Base-by-base conservation (phyloP, 495 filamentous ascomycete genomes). In the Tuber borchii region DNA sequence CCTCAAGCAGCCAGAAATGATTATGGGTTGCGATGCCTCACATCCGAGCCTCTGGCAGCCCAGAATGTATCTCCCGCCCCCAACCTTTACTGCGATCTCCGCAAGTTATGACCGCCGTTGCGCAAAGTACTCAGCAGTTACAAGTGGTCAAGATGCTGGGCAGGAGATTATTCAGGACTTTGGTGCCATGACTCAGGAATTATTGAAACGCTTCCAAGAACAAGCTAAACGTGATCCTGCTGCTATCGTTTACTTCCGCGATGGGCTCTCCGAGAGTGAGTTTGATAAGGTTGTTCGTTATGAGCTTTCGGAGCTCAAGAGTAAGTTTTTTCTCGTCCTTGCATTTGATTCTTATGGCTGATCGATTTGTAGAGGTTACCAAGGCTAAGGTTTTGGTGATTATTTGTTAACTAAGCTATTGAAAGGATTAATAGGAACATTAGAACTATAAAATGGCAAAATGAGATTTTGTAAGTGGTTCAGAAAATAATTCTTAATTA, bases 361-460 rank as follows among this genome's bases (percentile, higher is more conserved):
- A 68, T 73, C 48, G 70, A 39, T 10, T 44, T 40, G 2, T 17
- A 77, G 76, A 69, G 39, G 16, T 72, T 17, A 80, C 78, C 17
- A 48, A 71, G 1, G 74, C 79, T 17, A 81, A 86, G 40, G 85
- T 93, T 19, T 84, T 88, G 0, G 83, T 92, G 26, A 84, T 92
- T n/a, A 84, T 92, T 12, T 91, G 90, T 1, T n/a, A n/a, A n/a
- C n/a, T n/a, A n/a, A n/a, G n/a, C n/a, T n/a, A n/a, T n/a, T n/a
- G n/a, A n/a, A n/a, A n/a, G n/a, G n/a, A n/a, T n/a, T n/a, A n/a
- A n/a, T n/a, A n/a, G n/a, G n/a, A n/a, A n/a, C n/a, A n/a, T n/a
- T n/a, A n/a, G n/a, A n/a, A n/a, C n/a, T n/a, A n/a, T n/a, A n/a
- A n/a, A n/a, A n/a, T n/a, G n/a, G n/a, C n/a, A n/a, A n/a, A n/a